Evolutionary conservation across 495 filamentous ascomycete genomes (phyloP).

Genomic region (Lasiosphaeria hispida): DNA sequence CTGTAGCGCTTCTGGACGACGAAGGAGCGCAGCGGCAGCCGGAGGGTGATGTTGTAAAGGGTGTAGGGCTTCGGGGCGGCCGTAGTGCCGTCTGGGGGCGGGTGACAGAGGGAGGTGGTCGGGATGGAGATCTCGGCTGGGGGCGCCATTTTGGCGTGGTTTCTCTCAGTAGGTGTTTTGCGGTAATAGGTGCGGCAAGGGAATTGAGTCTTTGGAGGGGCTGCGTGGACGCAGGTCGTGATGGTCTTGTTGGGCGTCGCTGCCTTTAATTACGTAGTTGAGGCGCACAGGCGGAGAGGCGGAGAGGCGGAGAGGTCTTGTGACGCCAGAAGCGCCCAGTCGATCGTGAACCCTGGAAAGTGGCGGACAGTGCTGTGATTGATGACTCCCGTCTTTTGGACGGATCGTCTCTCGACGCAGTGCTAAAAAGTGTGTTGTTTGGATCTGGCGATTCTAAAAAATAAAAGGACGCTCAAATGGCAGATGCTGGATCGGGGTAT

Average conservation of each 20-base stretch:
- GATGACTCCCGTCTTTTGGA: neutral
- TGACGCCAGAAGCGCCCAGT: constrained; percentile 10
- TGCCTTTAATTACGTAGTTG: constrained; percentile 9
- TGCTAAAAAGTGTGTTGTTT: neutral
- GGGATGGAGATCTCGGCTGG: constrained; percentile 80
- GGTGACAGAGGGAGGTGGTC: constrained; percentile 58
- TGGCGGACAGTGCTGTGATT: constrained; percentile 1
- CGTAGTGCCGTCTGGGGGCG: constrained; percentile 36
- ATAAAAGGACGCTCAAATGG: neutral
- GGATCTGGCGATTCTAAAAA: neutral
- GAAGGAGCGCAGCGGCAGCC: constrained; percentile 82
- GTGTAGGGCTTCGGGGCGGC: constrained; percentile 66
- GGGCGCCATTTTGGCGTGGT: constrained; percentile 59
- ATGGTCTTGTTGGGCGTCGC: neutral
- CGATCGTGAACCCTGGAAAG: constrained; percentile 2
- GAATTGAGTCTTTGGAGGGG: no score
- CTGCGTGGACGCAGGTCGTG: neutral
- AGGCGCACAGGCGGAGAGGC: constrained; percentile 12
- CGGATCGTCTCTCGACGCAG: neutral
- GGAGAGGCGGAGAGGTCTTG: constrained; percentile 11
- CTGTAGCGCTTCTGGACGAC: constrained; percentile 91
- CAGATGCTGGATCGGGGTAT: neutral
- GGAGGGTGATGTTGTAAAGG: constrained; percentile 86
- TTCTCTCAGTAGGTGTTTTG: neutral
- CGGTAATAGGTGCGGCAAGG: neutral